phyloP scores from a whole-genome alignment of 2,329 filamentous ascomycete genomes.

The Neofusicoccum ribis region DNA sequence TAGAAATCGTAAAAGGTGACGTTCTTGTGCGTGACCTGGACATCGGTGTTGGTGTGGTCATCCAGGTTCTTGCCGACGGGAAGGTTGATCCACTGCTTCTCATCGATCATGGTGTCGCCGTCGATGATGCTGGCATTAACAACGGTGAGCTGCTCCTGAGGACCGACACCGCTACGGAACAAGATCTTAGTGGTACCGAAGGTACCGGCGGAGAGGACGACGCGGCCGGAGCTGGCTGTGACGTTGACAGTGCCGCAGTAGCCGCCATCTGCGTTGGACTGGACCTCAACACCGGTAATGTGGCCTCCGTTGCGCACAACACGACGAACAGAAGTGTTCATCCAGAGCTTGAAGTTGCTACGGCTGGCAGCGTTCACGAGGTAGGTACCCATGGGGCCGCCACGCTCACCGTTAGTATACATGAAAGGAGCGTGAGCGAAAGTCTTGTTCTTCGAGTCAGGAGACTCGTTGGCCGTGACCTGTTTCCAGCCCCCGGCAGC shows the following conservation, averaged over 20 bases:
- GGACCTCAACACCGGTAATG: slow-evolving; percentile 68
- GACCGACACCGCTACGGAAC: slow-evolving; percentile 69
- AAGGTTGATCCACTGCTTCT: slow-evolving; percentile 51
- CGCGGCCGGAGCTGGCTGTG: slow-evolving; percentile 60
- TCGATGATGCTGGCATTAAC: slow-evolving; percentile 47
- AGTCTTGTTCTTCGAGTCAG: slow-evolving; percentile 64
- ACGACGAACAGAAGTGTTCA: slow-evolving; percentile 65
- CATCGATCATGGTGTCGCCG: slow-evolving; percentile 45
- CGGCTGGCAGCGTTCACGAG: slow-evolving; percentile 61
- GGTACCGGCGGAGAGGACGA: slow-evolving; percentile 67
- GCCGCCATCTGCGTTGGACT: slow-evolving; percentile 59
- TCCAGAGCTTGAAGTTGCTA: slow-evolving; percentile 67
- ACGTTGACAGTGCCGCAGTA: slow-evolving; percentile 62
- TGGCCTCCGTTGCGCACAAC: slow-evolving; percentile 64
- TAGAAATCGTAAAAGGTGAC: slow-evolving; percentile 67
- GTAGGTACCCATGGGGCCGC: slow-evolving; percentile 71
- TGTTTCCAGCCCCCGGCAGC: slow-evolving; percentile 62
- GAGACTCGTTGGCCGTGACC: slow-evolving; percentile 60
- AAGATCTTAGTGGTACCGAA: slow-evolving; percentile 71
- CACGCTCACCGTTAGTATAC: slow-evolving; percentile 65
- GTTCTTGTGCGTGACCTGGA: slow-evolving; percentile 53
- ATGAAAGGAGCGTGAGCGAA: slow-evolving; percentile 67
- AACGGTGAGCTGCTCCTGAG: slow-evolving; percentile 48
- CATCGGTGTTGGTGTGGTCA: slow-evolving; percentile 59
- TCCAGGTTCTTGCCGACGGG: slow-evolving; percentile 54